Evolutionary conservation across 2,329 filamentous ascomycete genomes (phyloP).

Genomic region (Beauveria varroae): DNA sequence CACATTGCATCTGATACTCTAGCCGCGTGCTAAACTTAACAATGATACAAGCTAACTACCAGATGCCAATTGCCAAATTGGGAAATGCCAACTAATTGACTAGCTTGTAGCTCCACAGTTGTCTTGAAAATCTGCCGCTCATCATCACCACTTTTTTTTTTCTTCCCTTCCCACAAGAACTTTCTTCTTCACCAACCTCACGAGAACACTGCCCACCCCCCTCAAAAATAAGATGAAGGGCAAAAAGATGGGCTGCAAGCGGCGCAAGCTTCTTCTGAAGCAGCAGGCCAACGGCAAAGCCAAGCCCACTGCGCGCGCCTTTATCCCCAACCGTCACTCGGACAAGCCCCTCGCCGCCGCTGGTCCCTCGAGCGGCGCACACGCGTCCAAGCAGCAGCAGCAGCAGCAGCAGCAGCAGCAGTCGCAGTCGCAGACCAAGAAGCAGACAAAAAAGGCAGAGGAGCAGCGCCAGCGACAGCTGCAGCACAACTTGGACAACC

Average conservation of each 20-base stretch:
- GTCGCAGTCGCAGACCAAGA: neutral
- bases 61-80: neutral
- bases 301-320: neutral
- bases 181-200: neutral
- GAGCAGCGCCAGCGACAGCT: constrained; percentile 13
- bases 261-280: constrained; percentile 4
- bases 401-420: neutral
- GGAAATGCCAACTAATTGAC: neutral
- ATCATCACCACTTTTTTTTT: neutral
- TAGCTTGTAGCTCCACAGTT: too few relatives aligned
- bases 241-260: constrained; percentile 2
- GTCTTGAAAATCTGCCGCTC: too few relatives aligned
- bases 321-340: constrained; percentile 8
- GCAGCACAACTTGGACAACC: constrained; percentile 26
- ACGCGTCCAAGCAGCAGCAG: neutral
- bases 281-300: neutral
- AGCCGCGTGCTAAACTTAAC: too few relatives aligned
- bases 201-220: too few relatives aligned
- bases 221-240: too few relatives aligned
- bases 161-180: neutral
- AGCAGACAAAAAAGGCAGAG: constrained; percentile 12
- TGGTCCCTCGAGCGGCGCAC: neutral
- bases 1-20: too few relatives aligned
- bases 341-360: constrained; percentile 8
- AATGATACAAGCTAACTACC: too few relatives aligned